Conservation (phyloP, 148 eudicot genomes). For the Rhododendron mucronatum region DNA sequence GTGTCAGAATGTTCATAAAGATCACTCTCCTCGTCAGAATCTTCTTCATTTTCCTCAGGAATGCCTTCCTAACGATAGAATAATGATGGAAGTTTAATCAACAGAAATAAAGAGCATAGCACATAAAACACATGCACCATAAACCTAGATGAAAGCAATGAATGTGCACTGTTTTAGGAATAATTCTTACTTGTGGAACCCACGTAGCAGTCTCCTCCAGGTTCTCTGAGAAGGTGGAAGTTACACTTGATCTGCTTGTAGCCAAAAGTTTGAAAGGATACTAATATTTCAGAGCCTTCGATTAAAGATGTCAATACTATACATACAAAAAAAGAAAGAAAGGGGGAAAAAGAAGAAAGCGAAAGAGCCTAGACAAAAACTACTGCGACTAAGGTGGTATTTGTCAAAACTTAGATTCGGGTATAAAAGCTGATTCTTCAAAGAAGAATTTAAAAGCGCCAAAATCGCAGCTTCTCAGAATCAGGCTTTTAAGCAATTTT, state of each 20-base stretch:
- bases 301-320: background rate
- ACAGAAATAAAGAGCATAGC: background rate
- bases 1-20: background rate
- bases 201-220: constrained; percentile 28
- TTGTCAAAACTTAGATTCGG: background rate
- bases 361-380: background rate
- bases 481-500: background rate
- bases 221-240: constrained; percentile 21
- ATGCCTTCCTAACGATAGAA: constrained; percentile 29
- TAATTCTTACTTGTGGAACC: constrained; percentile 26
- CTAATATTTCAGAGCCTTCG: background rate
- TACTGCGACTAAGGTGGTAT: background rate
- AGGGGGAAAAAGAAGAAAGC: background rate
- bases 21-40: constrained; percentile 15
- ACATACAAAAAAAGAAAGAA: background rate
- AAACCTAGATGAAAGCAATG: background rate
- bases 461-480: background rate
- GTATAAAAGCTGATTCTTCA: background rate
- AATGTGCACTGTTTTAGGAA: background rate
- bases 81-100: background rate
- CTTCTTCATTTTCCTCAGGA: constrained; percentile 27
- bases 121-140: background rate
- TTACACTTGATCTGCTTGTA: constrained; percentile 24
- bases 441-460: background rate
- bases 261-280: background rate